A percentile compares a stretch with the other conserved stretches of the same genome.
phyloP scores from a whole-genome alignment of 2,329 filamentous ascomycete species.

The Dothidotthia symphoricarpi region DNA sequence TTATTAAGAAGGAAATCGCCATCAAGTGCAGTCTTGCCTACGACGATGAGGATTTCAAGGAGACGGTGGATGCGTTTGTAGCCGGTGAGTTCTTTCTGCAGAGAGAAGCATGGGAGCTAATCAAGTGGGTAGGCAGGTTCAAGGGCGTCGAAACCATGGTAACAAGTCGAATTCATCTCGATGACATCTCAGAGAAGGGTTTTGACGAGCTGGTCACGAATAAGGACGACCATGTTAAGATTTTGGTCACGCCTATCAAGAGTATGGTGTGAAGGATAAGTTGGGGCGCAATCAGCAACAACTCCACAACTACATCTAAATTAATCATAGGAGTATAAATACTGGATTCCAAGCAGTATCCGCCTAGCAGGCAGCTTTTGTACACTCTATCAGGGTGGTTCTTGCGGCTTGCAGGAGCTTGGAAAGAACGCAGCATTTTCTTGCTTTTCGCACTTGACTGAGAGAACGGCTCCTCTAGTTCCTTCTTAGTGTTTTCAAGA shows the following conservation, averaged over 20 bases:
- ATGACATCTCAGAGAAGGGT: constrained; percentile 33
- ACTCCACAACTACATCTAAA: no score
- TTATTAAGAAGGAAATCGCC: constrained; percentile 33
- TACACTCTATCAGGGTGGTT: no score
- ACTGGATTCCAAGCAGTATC: no score
- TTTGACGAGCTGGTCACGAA: constrained; percentile 34
- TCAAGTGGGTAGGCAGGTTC: constrained; percentile 25
- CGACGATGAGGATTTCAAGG: constrained; percentile 33
- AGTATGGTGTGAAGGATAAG: constrained; percentile 6
- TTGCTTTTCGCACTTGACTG: no score
- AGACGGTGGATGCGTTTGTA: constrained; percentile 33
- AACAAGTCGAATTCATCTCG: constrained; percentile 33
- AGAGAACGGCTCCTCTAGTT: no score
- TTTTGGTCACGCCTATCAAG: constrained; percentile 34
- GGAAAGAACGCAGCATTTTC: no score
- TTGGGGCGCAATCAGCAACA: no score
- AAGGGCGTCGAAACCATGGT: constrained; percentile 35
- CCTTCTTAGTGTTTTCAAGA: no score
- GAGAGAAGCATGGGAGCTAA: constrained; percentile 1
- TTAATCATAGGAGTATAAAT: no score
- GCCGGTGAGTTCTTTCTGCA: constrained; percentile 20
- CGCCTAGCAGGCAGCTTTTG: no score
- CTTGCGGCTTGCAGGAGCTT: no score
- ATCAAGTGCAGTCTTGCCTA: constrained; percentile 33
- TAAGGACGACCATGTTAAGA: constrained; percentile 40